A percentile compares a stretch with the other conserved stretches of the same genome.
Evolutionary conservation across 495 filamentous ascomycete genomes (phyloP).

Genomic region (Tuber borchii): DNA sequence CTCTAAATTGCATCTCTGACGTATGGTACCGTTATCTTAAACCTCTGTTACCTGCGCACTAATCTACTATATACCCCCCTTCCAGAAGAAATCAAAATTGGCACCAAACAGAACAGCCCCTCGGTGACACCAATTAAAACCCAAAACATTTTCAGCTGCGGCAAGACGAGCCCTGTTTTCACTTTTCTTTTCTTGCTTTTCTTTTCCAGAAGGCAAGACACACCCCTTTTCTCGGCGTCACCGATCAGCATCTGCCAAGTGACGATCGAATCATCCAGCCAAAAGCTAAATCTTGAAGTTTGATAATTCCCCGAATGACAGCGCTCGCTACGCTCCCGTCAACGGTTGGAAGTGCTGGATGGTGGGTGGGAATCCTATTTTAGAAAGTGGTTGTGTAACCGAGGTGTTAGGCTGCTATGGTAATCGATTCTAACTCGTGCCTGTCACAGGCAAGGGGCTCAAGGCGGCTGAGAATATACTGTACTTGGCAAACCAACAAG

Average conservation of each 20-base stretch:
- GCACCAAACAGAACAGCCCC: not conserved
- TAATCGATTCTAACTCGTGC: too few species aligned
- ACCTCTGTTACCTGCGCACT: not conserved
- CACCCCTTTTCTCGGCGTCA: not conserved
- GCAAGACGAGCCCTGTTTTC: not conserved
- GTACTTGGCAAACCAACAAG: too few species aligned
- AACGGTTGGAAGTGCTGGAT: not conserved
- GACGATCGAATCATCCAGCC: not conserved
- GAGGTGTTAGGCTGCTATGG: too few species aligned
- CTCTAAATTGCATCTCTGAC: not conserved
- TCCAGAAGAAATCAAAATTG: not conserved
- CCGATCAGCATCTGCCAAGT: not conserved
- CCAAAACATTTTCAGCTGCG: not conserved
- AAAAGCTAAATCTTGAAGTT: not conserved
- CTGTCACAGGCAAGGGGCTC: too few species aligned
- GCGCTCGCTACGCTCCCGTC: not conserved
- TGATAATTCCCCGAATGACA: not conserved
- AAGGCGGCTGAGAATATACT: too few species aligned
- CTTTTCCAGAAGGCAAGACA: not conserved
- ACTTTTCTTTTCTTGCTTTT: not conserved
- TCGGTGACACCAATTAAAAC: not conserved
- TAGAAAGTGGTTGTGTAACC: not conserved
- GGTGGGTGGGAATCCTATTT: not conserved
- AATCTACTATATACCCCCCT: not conserved
- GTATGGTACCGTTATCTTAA: not conserved